These are phyloP conservation scores for Alternaria conjuncta DNA, from an alignment of 2,329 filamentous ascomycete genomes.

Conservation along the genomic window DNA sequence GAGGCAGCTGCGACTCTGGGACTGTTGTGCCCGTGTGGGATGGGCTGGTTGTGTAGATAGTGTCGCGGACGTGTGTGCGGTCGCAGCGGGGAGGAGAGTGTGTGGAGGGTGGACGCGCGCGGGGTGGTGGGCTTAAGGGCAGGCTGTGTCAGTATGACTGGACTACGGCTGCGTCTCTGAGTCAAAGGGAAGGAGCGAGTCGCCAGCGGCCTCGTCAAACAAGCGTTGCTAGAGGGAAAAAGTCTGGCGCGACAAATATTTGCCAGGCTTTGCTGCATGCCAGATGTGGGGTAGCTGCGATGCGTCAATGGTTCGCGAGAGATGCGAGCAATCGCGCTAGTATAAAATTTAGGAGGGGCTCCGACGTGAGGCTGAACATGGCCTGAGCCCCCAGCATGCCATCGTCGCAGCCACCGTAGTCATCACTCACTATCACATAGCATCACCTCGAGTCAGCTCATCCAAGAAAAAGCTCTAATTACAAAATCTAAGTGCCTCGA, in stretches of 20 bases:
- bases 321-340: slow-evolving; percentile 26
- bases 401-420: neutral
- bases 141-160: slow-evolving; percentile 12
- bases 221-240: slow-evolving; percentile 34
- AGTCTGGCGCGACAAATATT: slow-evolving; percentile 22
- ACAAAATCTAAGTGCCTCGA: neutral
- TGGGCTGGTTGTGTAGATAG: slow-evolving; percentile 7
- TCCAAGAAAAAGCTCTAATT: neutral
- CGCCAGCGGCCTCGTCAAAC: slow-evolving; percentile 42
- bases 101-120: slow-evolving; percentile 1
- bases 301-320: slow-evolving; percentile 32
- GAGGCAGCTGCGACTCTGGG: neutral
- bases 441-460: neutral
- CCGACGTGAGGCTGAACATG: neutral
- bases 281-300: slow-evolving; percentile 33
- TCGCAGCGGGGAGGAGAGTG: slow-evolving; percentile 6
- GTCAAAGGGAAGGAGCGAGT: slow-evolving; percentile 40
- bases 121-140: neutral
- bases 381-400: neutral
- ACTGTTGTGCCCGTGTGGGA: neutral
- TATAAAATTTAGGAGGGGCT: slow-evolving; percentile 36
- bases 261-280: slow-evolving; percentile 34
- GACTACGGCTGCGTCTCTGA: slow-evolving; percentile 19
- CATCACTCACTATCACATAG: neutral
- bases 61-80: slow-evolving; percentile 9